Conservation (phyloP, 1,139 yeast genomes). For the Yamadazyma kanchanaburiensis region DNA sequence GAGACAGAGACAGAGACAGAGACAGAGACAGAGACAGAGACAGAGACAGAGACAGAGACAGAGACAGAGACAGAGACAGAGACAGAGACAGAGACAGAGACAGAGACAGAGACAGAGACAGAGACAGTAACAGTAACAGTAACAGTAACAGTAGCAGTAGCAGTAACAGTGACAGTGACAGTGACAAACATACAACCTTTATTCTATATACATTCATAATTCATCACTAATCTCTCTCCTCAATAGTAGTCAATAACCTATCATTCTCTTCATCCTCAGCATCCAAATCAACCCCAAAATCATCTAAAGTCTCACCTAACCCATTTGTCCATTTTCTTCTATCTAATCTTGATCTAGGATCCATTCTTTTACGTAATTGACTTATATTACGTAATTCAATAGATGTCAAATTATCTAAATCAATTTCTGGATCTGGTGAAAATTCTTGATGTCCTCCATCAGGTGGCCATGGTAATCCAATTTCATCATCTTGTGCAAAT, state of each 20-base stretch:
- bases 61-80: too few species aligned
- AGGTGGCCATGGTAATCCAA: slow-evolving; percentile 83
- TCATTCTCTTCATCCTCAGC: slow-evolving; percentile 38
- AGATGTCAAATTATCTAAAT: slow-evolving; percentile 17
- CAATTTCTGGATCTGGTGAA: slow-evolving; percentile 16
- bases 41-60: too few species aligned
- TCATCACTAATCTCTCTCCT: too few species aligned
- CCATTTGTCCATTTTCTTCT: slow-evolving; percentile 68
- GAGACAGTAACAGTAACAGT: too few species aligned
- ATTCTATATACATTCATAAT: too few species aligned
- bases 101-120: too few species aligned
- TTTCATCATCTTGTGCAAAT: slow-evolving; percentile 52
- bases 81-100: too few species aligned
- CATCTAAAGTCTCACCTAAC: slow-evolving; percentile 77
- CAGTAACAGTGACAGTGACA: too few species aligned
- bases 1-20: too few species aligned
- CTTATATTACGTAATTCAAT: slow-evolving; percentile 14
- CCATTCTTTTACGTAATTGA: slow-evolving; percentile 23
- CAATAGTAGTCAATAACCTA: slow-evolving; percentile 1
- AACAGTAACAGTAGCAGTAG: too few species aligned
- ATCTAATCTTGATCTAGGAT: slow-evolving; percentile 22
- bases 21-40: too few species aligned
- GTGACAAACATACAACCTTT: too few species aligned
- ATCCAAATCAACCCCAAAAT: slow-evolving; percentile 84
- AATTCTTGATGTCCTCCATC: slow-evolving; percentile 61